Percentiles rank a stretch among this genome's conserved stretches.
phyloP scores from a whole-genome alignment of 2,329 filamentous ascomycete species.

The Colletotrichum costaricense region DNA sequence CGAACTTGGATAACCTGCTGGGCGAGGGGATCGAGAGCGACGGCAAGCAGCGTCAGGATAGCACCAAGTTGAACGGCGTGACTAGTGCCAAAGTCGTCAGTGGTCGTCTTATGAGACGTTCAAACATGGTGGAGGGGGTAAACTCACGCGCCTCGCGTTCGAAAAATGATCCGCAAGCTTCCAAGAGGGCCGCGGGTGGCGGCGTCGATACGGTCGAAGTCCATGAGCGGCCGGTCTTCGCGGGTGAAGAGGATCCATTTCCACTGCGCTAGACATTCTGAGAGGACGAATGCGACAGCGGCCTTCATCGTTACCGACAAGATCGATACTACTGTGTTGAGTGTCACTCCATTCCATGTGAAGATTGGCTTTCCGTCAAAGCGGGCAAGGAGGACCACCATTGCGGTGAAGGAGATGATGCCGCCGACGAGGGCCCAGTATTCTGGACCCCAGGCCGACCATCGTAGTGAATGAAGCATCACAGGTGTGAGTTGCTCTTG shows the following conservation, averaged over 20 bases:
- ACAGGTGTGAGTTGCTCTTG: neutral
- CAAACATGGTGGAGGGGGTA: accelerated
- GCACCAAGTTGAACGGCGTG: neutral
- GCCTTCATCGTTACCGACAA: constrained; percentile 4
- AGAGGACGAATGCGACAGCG: neutral
- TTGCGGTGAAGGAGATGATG: neutral
- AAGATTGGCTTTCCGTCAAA: neutral
- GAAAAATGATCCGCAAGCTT: neutral
- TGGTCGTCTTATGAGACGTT: neutral
- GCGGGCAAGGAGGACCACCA: neutral
- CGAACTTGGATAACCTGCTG: constrained; percentile 13
- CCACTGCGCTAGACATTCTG: constrained; percentile 24
- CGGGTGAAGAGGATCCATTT: constrained; percentile 17
- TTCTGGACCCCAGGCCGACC: constrained; percentile 10
- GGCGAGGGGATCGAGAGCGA: constrained; percentile 17
- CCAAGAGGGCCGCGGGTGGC: neutral
- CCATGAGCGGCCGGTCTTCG: neutral
- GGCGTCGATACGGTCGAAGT: constrained; percentile 15
- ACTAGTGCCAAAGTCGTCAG: neutral
- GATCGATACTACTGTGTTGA: constrained; percentile 5
- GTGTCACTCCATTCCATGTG: neutral
- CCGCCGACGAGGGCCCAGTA: neutral
- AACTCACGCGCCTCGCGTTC: neutral
- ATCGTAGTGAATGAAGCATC: neutral
- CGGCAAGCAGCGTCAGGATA: constrained; percentile 3